Evolutionary conservation across 129 eudicot genomes (phyloP).

Genomic region (Artemisia tridentata): DNA sequence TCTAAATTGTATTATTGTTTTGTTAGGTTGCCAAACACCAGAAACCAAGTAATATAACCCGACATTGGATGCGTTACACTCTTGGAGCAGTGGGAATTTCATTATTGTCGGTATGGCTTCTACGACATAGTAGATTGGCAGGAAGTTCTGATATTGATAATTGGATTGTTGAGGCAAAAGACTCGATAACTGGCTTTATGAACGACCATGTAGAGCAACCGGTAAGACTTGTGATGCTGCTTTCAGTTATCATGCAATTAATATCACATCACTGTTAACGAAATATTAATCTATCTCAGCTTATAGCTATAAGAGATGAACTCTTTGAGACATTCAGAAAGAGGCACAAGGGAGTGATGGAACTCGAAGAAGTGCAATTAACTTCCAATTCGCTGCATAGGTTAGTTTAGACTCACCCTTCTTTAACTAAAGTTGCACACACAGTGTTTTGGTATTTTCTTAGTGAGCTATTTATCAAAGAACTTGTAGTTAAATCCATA

Average conservation of each 20-base stretch:
- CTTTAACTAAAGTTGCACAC: background rate
- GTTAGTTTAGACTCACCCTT: constrained; percentile 36
- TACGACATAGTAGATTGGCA: constrained; percentile 83
- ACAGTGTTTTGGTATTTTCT: background rate
- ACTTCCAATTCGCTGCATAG: constrained; percentile 90
- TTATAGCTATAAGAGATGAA: constrained; percentile 87
- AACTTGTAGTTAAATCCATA: background rate
- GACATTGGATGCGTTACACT: constrained; percentile 78
- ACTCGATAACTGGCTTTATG: constrained; percentile 66
- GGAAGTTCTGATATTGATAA: constrained; percentile 96
- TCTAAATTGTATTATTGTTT: background rate
- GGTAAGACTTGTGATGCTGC: constrained; percentile 42
- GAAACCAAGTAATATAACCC: constrained; percentile 72
- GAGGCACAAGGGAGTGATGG: constrained; percentile 95
- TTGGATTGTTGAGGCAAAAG: constrained; percentile 90
- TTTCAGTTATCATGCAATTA: background rate
- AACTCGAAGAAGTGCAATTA: constrained; percentile 88
- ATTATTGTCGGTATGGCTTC: constrained; percentile 77
- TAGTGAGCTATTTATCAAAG: background rate
- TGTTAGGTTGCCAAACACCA: constrained; percentile 70
- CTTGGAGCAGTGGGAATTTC: constrained; percentile 78
- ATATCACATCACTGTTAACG: constrained; percentile 16
- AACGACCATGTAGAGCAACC: constrained; percentile 97
- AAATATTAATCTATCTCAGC: constrained; percentile 38
- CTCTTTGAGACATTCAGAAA: constrained; percentile 95